Base-by-base conservation (phyloP, 495 filamentous ascomycete genomes). In the Aspergillus steynii region DNA sequence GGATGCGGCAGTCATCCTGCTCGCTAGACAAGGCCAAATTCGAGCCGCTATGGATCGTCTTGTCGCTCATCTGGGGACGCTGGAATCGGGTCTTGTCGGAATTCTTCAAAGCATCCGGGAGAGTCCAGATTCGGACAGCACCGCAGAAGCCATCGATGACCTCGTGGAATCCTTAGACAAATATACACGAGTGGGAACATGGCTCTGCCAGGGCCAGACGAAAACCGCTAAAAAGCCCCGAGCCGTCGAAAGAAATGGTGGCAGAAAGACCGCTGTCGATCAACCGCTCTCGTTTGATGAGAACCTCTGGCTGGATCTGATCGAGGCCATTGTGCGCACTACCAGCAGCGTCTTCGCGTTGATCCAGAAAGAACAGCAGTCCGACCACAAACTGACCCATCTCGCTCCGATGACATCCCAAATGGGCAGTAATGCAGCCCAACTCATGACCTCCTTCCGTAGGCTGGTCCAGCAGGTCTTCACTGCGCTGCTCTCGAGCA, bases 181-280 rank as follows among this genome's bases (percentile, higher is more conserved):
- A 69, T 97, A 96, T 71, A 83, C 87, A 0, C 86, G 90, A 54
- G 92, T 99, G 26, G 95, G 95, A 31, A 91, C 93, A 26, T 99
- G 95, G 95, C 82, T 99, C 27, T 97, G 95, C 66, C 92, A 95
- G 75, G 88, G 90, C 37, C 93, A 98, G 74, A 93, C 84, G 55
- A 92, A 89, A 66, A 85, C 83, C 1, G 72, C 79, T 15, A 79
- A 82, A 63, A 74, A 76, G 51, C 61, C 69, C 28, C 65, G 68
- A 56, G 47, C 60, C 20, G 53, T 60, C 3, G 70, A 56, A 68
- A 75, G 37, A 82, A 85, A 65, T 73, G 75, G 66, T 62, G 67
- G 32, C 10, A 68, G 62, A 5, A 70, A 67, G 45, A 68, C 78
- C 1, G 73, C 80, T 4, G 67, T 84, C 26, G 82, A 87, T 31